Conservation (phyloP, 2,329 filamentous ascomycete species). For the Aplosporella prunicola region DNA sequence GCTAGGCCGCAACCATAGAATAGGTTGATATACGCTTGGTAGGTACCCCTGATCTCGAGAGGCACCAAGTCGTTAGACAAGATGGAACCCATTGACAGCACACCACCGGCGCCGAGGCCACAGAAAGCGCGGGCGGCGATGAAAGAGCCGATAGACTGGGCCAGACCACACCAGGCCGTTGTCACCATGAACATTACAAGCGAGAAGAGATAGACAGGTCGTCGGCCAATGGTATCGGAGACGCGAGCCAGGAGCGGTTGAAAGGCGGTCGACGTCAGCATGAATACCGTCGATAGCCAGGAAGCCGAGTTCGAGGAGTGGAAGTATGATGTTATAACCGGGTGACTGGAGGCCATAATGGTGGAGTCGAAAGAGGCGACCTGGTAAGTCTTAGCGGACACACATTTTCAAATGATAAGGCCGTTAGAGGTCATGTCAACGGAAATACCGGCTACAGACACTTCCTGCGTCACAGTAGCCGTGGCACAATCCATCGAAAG, state of each 20-base stretch:
- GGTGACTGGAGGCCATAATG: conserved; percentile 72
- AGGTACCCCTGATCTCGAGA: conserved; percentile 61
- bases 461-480: no score
- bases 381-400: no score
- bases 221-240: conserved; percentile 64
- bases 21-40: conserved; percentile 62
- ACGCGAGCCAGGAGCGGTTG: conserved; percentile 66
- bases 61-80: conserved; percentile 66
- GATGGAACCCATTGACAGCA: conserved; percentile 60
- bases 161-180: conserved; percentile 60
- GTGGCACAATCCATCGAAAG: no score
- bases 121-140: conserved; percentile 62
- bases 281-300: conserved; percentile 71
- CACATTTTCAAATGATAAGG: no score
- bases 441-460: no score
- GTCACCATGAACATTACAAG: conserved; percentile 54
- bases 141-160: conserved; percentile 57
- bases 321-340: conserved; percentile 74
- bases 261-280: conserved; percentile 67
- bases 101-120: conserved; percentile 63
- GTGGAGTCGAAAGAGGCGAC: conserved; percentile 58
- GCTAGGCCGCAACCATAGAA: conserved; percentile 45
- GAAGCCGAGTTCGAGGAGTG: conserved; percentile 67
- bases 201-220: conserved; percentile 54
- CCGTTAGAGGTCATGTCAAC: background rate